Percentiles rank a stretch among this genome's conserved stretches.
These are phyloP conservation scores for Ogataea haglerorum DNA, from an alignment of 805 yeast genomes.

Conservation along the genomic window DNA sequence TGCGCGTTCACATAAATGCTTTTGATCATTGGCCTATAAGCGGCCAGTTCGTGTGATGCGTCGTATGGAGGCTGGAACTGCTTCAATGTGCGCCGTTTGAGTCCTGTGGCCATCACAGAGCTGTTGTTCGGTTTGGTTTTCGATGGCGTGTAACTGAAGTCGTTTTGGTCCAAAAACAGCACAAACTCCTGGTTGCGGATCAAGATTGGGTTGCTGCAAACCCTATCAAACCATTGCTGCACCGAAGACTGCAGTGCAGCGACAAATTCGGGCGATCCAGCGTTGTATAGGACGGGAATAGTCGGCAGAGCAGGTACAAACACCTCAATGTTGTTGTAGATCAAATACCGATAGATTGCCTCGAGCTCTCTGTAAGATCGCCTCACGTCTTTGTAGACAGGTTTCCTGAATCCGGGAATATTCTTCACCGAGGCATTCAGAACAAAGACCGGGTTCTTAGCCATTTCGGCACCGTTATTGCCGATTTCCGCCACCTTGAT, in stretches of 20 bases:
- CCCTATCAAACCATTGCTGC: conserved; percentile 84
- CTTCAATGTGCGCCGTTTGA: conserved; percentile 84
- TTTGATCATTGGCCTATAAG: conserved; percentile 84
- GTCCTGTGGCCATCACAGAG: conserved; percentile 70
- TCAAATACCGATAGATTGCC: conserved; percentile 71
- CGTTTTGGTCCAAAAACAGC: conserved; percentile 49
- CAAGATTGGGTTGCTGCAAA: conserved; percentile 72
- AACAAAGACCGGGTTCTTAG: conserved; percentile 74
- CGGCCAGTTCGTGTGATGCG: conserved; percentile 74
- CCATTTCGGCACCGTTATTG: conserved; percentile 50
- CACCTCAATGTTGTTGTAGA: conserved; percentile 82
- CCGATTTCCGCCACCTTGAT: conserved; percentile 69
- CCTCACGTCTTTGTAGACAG: conserved; percentile 66
- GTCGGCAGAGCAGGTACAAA: conserved; percentile 88
- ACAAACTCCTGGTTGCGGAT: conserved; percentile 85
- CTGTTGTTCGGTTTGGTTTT: conserved; percentile 37
- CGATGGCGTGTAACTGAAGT: conserved; percentile 37
- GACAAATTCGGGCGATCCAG: conserved; percentile 79
- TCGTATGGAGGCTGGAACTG: conserved; percentile 92
- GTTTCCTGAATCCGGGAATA: conserved; percentile 72
- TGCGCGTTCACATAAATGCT: conserved; percentile 59
- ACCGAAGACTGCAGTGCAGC: conserved; percentile 52
- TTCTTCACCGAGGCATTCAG: conserved; percentile 59
- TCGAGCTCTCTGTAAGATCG: conserved; percentile 78
- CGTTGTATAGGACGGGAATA: conserved; percentile 71